Evolutionary conservation across 2,329 filamentous ascomycete genomes (phyloP), one percentile per base, ranked within the genome.

Genomic region (Colletotrichum cordylinicola): DNA sequence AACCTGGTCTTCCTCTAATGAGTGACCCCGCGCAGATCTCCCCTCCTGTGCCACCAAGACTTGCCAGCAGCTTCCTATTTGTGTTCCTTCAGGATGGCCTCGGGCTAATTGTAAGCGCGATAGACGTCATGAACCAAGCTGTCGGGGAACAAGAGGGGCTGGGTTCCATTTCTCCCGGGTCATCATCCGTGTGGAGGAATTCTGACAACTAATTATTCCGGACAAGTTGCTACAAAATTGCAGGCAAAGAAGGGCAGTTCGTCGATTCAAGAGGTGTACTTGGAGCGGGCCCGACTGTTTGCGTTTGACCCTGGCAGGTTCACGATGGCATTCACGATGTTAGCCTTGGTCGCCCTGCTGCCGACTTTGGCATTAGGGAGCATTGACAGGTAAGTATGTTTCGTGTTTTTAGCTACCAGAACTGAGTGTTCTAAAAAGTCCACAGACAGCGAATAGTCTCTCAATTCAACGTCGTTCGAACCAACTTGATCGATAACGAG

Each of bases 401-500:
- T 8, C 31, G 1, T 8, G 6, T 3, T 43, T 43, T 21, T 60
- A 2, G 12, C 7, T 6, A 48, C 3, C 1, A n/a, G 9, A n/a
- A 0, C 2, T 18, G 9, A 48, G 10, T 43, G 0, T 48, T 16
- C 29, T 68, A 13, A 31, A 12, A 13, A 8, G 15, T 2, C 18
- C 4, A 4, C 8, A 81, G 80, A 52, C 71, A 81, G 48, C 65
- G 62, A 1, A 77, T 80, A 27, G 80, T 81, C 1, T 70, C 72
- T 0, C 67, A 77, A 1, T 79, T 81, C 24, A 81, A 79, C 12
- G 70, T 81, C 5, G 60, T 81, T 2, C 79, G 80, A 4, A 81
- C 79, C 6, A 68, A 29, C 4, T 31, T 80, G 2, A 80, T 81
- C 21, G 55, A 80, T 66, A 79, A 80, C 43, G 87, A 87, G 21